phyloP scores from a whole-genome alignment of 1,139 yeast species.

The Zygosaccharomyces sapae region DNA sequence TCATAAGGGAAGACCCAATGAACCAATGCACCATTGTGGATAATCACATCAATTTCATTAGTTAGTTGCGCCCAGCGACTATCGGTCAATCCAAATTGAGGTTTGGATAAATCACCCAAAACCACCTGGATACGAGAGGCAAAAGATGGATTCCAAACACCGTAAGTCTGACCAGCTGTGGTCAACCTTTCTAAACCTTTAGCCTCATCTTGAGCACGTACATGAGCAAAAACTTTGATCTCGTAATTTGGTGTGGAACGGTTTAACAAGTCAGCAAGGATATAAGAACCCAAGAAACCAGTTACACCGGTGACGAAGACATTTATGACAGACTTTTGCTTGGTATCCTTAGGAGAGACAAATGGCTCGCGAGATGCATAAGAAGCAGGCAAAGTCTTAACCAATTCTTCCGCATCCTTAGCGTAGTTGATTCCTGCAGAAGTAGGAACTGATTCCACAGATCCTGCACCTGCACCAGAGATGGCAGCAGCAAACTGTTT shows the following conservation, averaged over 20 bases:
- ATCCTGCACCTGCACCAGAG: constrained; percentile 35
- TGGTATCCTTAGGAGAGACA: constrained; percentile 36
- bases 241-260: constrained; percentile 42
- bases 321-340: constrained; percentile 43
- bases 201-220: constrained; percentile 68
- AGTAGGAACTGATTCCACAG: constrained; percentile 32
- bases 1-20: constrained; percentile 98
- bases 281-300: constrained; percentile 91
- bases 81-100: constrained; percentile 65
- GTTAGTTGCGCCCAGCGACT: constrained; percentile 55
- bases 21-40: constrained; percentile 96
- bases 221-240: constrained; percentile 77
- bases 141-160: constrained; percentile 69
- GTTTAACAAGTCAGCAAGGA: constrained; percentile 67
- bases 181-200: constrained; percentile 73
- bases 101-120: constrained; percentile 72
- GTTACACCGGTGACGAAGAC: constrained; percentile 93
- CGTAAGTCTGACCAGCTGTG: constrained; percentile 77
- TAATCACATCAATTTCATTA: constrained; percentile 65
- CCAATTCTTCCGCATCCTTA: constrained; percentile 66
- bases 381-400: constrained; percentile 43
- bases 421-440: constrained; percentile 47
- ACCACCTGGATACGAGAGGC: constrained; percentile 60
- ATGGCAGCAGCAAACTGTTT: constrained; percentile 72
- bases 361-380: constrained; percentile 36